Evolutionary conservation across 257 asterid genomes (phyloP).

Genomic region (Mentha longifolia): DNA sequence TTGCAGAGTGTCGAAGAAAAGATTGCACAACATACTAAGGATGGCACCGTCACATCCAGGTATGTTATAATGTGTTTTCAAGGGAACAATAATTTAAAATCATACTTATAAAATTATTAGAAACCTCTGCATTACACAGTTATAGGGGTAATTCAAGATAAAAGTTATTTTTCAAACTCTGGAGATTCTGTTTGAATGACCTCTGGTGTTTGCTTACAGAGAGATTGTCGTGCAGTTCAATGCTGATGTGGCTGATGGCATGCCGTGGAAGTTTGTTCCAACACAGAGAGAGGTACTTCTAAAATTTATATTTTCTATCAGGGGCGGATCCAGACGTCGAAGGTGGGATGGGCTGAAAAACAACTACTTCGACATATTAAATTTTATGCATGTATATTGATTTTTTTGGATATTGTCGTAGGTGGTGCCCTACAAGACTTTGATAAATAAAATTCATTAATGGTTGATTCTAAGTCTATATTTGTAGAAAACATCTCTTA

Average conservation of each 20-base stretch:
- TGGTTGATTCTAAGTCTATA: too few relatives aligned
- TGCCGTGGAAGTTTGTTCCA: conserved; percentile 95
- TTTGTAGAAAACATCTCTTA: too few relatives aligned
- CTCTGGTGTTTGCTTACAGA: conserved; percentile 50
- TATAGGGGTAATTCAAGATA: neutral
- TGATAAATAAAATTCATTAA: too few relatives aligned
- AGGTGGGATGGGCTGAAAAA: too few relatives aligned
- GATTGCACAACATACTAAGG: conserved; percentile 85
- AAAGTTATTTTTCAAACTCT: neutral
- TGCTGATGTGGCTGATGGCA: conserved; percentile 98
- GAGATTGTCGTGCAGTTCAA: conserved; percentile 93
- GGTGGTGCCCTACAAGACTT: too few relatives aligned
- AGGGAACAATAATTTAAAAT: neutral
- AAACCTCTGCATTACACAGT: neutral
- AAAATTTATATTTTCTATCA: conserved; percentile 15
- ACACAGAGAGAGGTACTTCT: conserved; percentile 89
- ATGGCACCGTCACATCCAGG: conserved; percentile 86
- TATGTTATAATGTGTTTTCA: conserved; percentile 8
- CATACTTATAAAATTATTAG: neutral
- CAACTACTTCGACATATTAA: too few relatives aligned
- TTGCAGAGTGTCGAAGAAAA: conserved; percentile 90
- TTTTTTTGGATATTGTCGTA: too few relatives aligned
- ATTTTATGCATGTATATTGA: too few relatives aligned
- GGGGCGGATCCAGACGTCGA: too few relatives aligned
- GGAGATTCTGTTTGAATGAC: conserved; percentile 28